phyloP scores from a whole-genome alignment of 306 rosid genomes.

The Canavalia ensiformis region DNA sequence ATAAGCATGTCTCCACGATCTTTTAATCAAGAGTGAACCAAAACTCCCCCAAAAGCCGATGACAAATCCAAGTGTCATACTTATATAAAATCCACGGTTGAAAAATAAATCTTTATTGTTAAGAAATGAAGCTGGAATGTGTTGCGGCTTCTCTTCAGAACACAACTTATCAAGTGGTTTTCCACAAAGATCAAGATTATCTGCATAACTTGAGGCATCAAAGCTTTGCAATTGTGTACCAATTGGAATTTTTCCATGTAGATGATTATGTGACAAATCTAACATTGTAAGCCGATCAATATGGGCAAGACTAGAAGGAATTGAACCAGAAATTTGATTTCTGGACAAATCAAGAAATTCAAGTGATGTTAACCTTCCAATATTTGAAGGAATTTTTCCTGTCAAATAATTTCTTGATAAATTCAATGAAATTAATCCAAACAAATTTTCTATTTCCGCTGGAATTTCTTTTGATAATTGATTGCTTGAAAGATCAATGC shows the following conservation, averaged over 20 bases:
- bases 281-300: constrained; percentile 4
- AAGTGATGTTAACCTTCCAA: constrained; percentile 19
- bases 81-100: neutral
- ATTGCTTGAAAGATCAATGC: constrained; percentile 32
- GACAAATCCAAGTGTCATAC: constrained; percentile 27
- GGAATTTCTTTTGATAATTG: constrained; percentile 29
- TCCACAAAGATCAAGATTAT: constrained; percentile 41
- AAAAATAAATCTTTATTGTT: neutral
- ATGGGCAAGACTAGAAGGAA: constrained; percentile 30
- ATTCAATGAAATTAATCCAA: constrained; percentile 28
- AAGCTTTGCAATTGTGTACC: constrained; percentile 44
- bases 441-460: neutral
- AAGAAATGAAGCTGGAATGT: too few species aligned
- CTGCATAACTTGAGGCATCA: constrained; percentile 5
- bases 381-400: neutral
- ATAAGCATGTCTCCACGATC: constrained; percentile 31
- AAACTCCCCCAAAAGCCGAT: neutral
- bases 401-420: constrained; percentile 39
- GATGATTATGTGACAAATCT: constrained; percentile 29
- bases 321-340: constrained; percentile 26
- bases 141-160: neutral
- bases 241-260: constrained; percentile 34
- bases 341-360: constrained; percentile 42
- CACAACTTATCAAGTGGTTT: constrained; percentile 9
- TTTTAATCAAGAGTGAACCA: neutral